Percentiles rank a stretch among this genome's conserved stretches.
Evolutionary conservation across 345 rosid species (phyloP).

Genomic region (Draba incana): DNA sequence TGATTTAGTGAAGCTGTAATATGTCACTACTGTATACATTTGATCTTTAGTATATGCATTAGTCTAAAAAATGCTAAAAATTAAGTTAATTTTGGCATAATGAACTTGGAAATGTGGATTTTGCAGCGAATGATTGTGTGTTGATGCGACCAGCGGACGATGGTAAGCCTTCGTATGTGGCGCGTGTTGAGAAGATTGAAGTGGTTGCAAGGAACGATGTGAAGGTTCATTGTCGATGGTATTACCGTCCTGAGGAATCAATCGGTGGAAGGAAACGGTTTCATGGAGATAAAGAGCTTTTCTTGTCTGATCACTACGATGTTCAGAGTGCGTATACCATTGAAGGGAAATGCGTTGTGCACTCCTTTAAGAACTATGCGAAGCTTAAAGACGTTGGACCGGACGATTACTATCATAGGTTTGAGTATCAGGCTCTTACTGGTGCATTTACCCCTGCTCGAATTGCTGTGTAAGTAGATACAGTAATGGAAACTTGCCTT

Average conservation of each 20-base stretch:
- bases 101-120: constrained; percentile 2
- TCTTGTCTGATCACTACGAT: constrained; percentile 83
- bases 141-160: constrained; percentile 82
- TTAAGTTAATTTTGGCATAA: too few species aligned
- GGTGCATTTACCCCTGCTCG: constrained; percentile 83
- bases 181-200: constrained; percentile 81
- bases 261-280: constrained; percentile 85
- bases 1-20: not conserved
- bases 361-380: constrained; percentile 74
- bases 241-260: constrained; percentile 86
- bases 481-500: not conserved
- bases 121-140: constrained; percentile 78
- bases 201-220: constrained; percentile 64
- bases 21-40: too few species aligned
- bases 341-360: constrained; percentile 84
- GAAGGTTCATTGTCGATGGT: constrained; percentile 83
- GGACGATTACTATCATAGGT: constrained; percentile 83
- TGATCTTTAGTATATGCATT: too few species aligned
- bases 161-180: constrained; percentile 77
- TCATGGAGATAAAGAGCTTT: constrained; percentile 89
- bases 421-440: constrained; percentile 85
- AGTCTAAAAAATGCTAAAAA: too few species aligned
- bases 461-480: constrained; percentile 82
- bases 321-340: constrained; percentile 82
- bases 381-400: constrained; percentile 76